phyloP scores from a whole-genome alignment of 2,329 filamentous ascomycete species.

The Karstenula rhodostoma region DNA sequence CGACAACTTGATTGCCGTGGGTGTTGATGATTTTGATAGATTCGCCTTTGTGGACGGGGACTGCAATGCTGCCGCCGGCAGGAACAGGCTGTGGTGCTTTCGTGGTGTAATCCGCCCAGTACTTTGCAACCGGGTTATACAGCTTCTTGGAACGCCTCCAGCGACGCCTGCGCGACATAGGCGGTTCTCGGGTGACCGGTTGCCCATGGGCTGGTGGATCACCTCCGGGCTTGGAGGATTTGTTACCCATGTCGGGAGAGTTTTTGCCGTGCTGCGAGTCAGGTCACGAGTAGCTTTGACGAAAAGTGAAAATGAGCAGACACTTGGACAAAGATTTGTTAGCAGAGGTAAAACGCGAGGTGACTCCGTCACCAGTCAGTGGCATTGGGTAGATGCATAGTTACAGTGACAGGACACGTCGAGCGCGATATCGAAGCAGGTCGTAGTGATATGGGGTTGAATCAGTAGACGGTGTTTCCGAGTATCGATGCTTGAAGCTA shows the following conservation, averaged over 20 bases:
- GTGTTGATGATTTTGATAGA: not conserved
- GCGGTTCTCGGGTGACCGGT: not conserved
- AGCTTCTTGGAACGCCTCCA: too few species aligned
- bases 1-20: not conserved
- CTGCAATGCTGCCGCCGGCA: not conserved
- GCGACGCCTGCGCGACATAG: too few species aligned
- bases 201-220: not conserved
- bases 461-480: not conserved
- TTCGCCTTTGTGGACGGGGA: not conserved
- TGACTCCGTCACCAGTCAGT: not conserved
- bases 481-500: not conserved
- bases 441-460: not conserved
- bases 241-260: not conserved
- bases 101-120: too few species aligned
- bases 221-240: not conserved
- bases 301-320: not conserved
- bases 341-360: not conserved
- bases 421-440: not conserved
- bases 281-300: not conserved
- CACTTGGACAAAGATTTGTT: not conserved
- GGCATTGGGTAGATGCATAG: not conserved
- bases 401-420: not conserved
- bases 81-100: not conserved
- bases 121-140: too few species aligned
- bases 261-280: not conserved